These are phyloP conservation scores for Nissolia schottii DNA, from an alignment of 306 rosid species.

Conservation along the genomic window DNA sequence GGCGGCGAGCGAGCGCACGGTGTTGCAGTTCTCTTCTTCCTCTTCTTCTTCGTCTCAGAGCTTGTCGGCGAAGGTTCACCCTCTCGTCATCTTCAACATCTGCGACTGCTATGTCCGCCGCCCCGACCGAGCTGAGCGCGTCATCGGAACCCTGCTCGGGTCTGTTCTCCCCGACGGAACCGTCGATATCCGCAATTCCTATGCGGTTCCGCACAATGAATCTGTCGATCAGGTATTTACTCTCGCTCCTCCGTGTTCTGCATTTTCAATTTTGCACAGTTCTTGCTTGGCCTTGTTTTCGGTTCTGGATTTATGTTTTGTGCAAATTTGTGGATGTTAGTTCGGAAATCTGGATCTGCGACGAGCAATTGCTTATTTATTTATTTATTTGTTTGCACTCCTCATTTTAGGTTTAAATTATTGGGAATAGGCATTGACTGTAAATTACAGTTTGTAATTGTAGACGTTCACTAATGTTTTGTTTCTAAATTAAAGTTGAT, in stretches of 20 bases:
- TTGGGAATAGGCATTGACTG: neutral
- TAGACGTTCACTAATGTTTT: neutral
- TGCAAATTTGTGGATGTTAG: neutral
- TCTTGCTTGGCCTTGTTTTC: neutral
- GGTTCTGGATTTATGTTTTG: neutral
- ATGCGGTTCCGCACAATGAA: conserved; percentile 93
- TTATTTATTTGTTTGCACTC: no score
- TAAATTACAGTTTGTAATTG: no score
- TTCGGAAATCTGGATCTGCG: neutral
- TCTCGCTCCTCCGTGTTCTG: neutral
- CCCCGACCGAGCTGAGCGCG: conserved; percentile 89
- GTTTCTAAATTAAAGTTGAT: neutral
- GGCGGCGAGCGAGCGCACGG: conserved; percentile 67
- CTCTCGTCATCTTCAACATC: conserved; percentile 81
- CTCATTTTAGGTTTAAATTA: neutral
- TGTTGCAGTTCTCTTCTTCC: conserved; percentile 63
- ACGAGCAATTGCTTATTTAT: neutral
- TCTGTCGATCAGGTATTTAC: conserved; percentile 78
- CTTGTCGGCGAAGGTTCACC: conserved; percentile 73
- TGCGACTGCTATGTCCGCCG: conserved; percentile 88
- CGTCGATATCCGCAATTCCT: conserved; percentile 79
- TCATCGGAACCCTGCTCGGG: conserved; percentile 94
- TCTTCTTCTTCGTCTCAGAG: conserved; percentile 37
- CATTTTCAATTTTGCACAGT: neutral
- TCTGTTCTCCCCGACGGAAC: conserved; percentile 74